Conservation (phyloP, 257 asterid species). For the Solanum etuberosum region DNA sequence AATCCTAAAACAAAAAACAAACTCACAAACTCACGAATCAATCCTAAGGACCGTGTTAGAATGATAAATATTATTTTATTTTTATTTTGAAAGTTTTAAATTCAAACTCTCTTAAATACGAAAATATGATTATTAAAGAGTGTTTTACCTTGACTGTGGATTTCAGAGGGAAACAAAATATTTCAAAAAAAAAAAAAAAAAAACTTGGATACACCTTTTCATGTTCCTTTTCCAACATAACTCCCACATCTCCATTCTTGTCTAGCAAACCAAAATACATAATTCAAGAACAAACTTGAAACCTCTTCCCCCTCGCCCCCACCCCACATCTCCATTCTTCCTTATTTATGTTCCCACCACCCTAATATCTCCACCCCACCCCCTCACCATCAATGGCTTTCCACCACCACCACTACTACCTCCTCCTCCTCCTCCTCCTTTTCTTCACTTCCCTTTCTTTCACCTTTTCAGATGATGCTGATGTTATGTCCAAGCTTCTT, state of each 20-base stretch:
- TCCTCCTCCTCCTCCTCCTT: slow-evolving; percentile 15
- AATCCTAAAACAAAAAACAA: no score
- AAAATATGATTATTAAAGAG: fast-evolving
- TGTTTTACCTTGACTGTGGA: no score
- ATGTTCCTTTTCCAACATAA: not conserved
- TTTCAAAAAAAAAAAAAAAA: no score
- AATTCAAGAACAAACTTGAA: not conserved
- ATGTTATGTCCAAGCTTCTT: slow-evolving; percentile 50
- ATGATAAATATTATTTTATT: no score
- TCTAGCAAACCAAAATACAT: not conserved
- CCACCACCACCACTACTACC: slow-evolving; percentile 9
- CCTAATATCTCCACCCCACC: not conserved
- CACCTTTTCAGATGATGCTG: slow-evolving; percentile 59
- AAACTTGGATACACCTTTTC: no score
- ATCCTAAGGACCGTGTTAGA: fast-evolving
- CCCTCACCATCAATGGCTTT: slow-evolving; percentile 23
- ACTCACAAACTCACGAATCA: no score
- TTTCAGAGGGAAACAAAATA: no score
- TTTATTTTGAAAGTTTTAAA: fast-evolving
- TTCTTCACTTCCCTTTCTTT: slow-evolving; percentile 13
- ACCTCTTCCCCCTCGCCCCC: no score
- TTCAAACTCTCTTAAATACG: fast-evolving
- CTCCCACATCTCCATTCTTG: not conserved
- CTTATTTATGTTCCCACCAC: slow-evolving; percentile 1
- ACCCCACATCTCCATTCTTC: not conserved